Evolutionary conservation across 306 rosid species (phyloP).

Genomic region (Ormosia semicastrata): DNA sequence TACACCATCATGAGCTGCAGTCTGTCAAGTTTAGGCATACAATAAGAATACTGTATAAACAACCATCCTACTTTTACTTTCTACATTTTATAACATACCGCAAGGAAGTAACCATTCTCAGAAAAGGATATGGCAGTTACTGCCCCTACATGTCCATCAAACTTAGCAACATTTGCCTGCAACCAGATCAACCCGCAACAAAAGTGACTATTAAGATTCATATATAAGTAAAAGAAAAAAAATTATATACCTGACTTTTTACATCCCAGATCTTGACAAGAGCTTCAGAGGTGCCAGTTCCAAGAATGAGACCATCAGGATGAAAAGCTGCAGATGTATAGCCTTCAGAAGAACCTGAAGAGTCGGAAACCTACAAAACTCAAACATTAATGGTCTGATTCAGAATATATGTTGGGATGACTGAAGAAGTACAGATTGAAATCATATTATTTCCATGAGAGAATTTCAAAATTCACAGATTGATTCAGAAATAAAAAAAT

Average conservation of each 20-base stretch:
- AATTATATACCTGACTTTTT: constrained; percentile 77
- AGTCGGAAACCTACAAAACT: constrained; percentile 67
- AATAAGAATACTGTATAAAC: constrained; percentile 9
- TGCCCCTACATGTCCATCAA: constrained; percentile 88
- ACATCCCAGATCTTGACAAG: constrained; percentile 98
- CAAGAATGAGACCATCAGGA: constrained; percentile 99
- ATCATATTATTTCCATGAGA: not conserved
- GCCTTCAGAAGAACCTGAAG: constrained; percentile 69
- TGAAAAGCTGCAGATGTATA: constrained; percentile 98
- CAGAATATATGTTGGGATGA: not conserved
- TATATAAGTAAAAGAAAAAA: not conserved
- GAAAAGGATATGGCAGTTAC: constrained; percentile 92
- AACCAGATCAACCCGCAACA: constrained; percentile 16
- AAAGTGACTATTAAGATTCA: not conserved
- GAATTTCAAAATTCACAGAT: too few relatives aligned
- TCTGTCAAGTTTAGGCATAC: constrained; percentile 49
- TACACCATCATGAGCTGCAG: constrained; percentile 95
- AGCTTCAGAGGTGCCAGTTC: constrained; percentile 88
- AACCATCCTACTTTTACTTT: not conserved
- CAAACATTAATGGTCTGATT: constrained; percentile 17
- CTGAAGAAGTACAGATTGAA: not conserved
- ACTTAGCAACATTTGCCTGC: constrained; percentile 90
- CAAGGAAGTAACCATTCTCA: constrained; percentile 97
- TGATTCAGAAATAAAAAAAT: too few relatives aligned
- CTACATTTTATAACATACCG: constrained; percentile 56